Conservation (phyloP, 176 grass and related monocot species). For the Zoysia pacifica region DNA sequence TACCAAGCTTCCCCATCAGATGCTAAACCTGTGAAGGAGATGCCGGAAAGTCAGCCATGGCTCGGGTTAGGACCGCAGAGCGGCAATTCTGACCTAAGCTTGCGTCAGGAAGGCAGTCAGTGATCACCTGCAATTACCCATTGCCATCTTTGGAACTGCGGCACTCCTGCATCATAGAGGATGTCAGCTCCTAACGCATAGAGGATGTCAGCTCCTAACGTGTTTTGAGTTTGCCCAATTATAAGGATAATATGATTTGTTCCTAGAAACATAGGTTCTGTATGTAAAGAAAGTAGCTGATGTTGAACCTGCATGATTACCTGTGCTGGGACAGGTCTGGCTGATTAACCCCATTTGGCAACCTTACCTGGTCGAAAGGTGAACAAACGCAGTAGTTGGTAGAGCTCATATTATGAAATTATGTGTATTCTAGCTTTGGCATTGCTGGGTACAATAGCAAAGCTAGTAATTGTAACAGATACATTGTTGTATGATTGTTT, state of each 20-base stretch:
- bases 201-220: neutral
- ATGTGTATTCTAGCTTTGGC: constrained; percentile 18
- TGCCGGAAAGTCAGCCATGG: constrained; percentile 56
- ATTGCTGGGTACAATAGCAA: neutral
- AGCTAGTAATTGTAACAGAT: constrained; percentile 32
- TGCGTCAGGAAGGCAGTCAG: neutral
- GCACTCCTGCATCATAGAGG: constrained; percentile 6
- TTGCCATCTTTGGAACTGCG: neutral
- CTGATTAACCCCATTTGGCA: too few species aligned
- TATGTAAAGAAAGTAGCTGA: constrained; percentile 36
- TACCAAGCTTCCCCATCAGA: constrained; percentile 53
- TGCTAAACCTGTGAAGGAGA: constrained; percentile 42
- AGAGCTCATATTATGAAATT: neutral
- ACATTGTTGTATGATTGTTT: constrained; percentile 6
- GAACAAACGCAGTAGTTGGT: constrained; percentile 16
- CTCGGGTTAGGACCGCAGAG: constrained; percentile 55
- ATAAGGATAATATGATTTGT: neutral
- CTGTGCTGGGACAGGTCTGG: constrained; percentile 3
- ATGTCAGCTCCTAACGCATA: too few species aligned
- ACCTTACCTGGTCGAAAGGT: constrained; percentile 3
- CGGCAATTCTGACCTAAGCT: neutral
- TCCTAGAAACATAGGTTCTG: constrained; percentile 18
- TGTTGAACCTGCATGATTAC: constrained; percentile 4
- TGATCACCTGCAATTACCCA: neutral
- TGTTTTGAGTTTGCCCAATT: neutral